A percentile compares a stretch with the other conserved stretches of the same genome.
Conservation (phyloP, 2,329 filamentous ascomycete genomes). For the Paecilomyces sp. region DNA sequence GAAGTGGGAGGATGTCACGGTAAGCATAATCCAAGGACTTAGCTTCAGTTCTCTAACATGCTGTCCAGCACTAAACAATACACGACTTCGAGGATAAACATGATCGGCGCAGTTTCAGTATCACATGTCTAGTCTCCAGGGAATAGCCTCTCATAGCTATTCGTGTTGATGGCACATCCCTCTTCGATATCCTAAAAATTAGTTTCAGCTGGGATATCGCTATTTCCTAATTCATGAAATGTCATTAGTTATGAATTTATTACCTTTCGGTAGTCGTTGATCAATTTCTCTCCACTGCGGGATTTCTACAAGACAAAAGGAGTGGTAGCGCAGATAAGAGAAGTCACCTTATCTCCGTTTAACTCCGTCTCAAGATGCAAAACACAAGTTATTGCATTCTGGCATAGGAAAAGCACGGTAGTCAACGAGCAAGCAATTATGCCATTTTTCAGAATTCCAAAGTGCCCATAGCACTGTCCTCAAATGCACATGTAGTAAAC, state of each 20-base stretch:
- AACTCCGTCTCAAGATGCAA: not conserved
- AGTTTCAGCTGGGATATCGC: not conserved
- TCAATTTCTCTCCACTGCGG: not conserved
- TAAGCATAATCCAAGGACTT: conserved; percentile 10
- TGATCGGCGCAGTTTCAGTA: not conserved
- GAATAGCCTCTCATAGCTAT: not conserved
- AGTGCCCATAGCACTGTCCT: no score
- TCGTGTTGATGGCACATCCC: not conserved
- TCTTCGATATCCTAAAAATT: not conserved
- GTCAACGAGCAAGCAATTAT: no score
- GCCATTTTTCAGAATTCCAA: no score
- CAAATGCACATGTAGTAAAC: no score
- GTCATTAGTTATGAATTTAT: not conserved
- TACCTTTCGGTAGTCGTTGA: not conserved
- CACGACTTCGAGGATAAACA: not conserved
- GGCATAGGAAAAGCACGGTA: not conserved
- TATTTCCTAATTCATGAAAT: not conserved
- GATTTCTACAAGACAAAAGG: not conserved
- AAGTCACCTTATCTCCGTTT: not conserved
- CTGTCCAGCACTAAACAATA: not conserved
- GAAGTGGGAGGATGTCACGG: conserved; percentile 48
- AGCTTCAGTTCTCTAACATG: not conserved
- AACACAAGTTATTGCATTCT: not conserved
- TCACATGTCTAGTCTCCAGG: not conserved
- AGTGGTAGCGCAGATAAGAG: not conserved